Percentiles rank a stretch among this genome's conserved stretches.
phyloP scores from a whole-genome alignment of 495 filamentous ascomycete species.

The Xylaria bambusicola region DNA sequence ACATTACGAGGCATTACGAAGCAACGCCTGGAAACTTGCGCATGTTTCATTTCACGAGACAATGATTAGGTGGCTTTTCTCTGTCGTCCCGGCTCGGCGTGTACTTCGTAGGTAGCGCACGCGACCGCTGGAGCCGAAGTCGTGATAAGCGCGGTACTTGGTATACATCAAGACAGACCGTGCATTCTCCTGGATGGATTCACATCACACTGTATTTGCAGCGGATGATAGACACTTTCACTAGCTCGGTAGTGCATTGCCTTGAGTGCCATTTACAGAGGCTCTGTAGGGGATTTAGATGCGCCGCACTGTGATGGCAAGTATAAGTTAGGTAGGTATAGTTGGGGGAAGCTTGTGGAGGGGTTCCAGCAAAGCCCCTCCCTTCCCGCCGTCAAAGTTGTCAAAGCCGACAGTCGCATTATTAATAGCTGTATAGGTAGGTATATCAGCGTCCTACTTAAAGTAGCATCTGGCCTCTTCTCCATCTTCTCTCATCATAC shows the following conservation, averaged over 20 bases:
- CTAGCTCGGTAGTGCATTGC: neutral
- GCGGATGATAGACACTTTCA: neutral
- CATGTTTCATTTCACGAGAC: conserved; percentile 34
- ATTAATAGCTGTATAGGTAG: conserved; percentile 26
- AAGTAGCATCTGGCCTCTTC: too few relatives aligned
- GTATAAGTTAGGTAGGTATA: too few relatives aligned
- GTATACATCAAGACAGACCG: too few relatives aligned
- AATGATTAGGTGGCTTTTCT: neutral
- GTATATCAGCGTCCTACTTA: too few relatives aligned
- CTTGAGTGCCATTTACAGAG: too few relatives aligned
- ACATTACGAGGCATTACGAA: conserved; percentile 20
- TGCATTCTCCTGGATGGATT: neutral
- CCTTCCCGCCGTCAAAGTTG: conserved; percentile 2
- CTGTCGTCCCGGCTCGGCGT: neutral
- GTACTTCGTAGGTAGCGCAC: neutral
- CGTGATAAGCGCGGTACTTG: neutral
- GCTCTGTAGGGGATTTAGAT: conserved; percentile 3
- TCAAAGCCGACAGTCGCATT: conserved; percentile 12
- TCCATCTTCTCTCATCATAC: neutral
- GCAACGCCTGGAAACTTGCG: conserved; percentile 30
- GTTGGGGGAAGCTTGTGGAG: neutral
- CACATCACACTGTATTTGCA: too few relatives aligned
- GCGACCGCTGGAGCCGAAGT: neutral
- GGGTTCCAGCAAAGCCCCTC: conserved; percentile 6
- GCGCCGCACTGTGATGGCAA: conserved; percentile 29